Percentiles rank a stretch among this genome's conserved stretches.
Conservation (phyloP, 2,329 filamentous ascomycete species). For the Pestalotiopsis sp. region DNA sequence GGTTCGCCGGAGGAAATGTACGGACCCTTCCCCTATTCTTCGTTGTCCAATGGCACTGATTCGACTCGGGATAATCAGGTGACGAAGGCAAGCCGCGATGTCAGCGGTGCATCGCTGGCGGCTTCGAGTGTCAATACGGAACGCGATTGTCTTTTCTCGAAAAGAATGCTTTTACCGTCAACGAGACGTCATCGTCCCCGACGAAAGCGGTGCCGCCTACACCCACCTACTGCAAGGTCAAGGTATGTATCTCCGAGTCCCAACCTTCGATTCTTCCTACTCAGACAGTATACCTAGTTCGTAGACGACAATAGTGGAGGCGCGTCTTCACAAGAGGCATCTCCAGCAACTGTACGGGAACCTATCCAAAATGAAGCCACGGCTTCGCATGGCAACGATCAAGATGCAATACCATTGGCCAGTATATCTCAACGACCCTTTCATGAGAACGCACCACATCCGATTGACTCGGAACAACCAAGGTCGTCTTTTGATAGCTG, state of each 20-base stretch:
- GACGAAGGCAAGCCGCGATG: slow-evolving; percentile 55
- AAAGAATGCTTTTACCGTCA: slow-evolving; percentile 49
- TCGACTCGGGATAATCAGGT: slow-evolving; percentile 33
- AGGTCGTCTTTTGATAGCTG: background rate
- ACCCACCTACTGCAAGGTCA: slow-evolving; percentile 16
- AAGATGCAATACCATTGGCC: background rate
- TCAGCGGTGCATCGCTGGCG: slow-evolving; percentile 47
- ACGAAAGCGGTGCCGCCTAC: slow-evolving; percentile 15
- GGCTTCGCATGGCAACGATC: background rate
- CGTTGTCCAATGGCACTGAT: background rate
- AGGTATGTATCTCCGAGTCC: background rate
- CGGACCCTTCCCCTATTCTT: background rate
- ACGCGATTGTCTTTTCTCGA: slow-evolving; percentile 49
- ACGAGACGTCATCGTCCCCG: slow-evolving; percentile 13
- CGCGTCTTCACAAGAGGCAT: background rate
- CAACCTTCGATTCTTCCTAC: background rate
- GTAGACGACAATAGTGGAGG: background rate
- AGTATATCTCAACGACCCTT: background rate
- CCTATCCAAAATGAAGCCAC: background rate
- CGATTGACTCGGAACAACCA: background rate
- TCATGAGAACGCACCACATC: background rate
- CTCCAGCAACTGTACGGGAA: background rate
- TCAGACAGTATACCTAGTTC: background rate
- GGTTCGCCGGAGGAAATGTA: slow-evolving; percentile 51
- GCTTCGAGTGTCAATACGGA: slow-evolving; percentile 52